Percentiles rank a stretch among this genome's conserved stretches.
Evolutionary conservation across 2,329 filamentous ascomycete genomes (phyloP).

Genomic region (Aspergillus arachidicola): DNA sequence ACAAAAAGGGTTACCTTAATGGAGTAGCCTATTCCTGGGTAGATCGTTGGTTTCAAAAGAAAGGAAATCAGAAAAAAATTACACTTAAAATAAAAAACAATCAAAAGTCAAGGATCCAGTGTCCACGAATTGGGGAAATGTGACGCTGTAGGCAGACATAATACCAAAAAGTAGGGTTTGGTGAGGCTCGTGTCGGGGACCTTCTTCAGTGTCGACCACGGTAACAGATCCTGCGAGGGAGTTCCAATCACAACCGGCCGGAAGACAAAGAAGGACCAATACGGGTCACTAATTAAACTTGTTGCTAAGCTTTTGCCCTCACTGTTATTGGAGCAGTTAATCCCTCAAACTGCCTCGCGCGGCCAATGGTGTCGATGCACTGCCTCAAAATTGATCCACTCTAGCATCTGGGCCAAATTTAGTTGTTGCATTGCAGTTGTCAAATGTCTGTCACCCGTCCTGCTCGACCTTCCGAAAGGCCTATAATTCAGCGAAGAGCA

Average conservation of each 20-base stretch:
- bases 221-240: background rate
- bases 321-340: slow-evolving; percentile 4
- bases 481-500: no score
- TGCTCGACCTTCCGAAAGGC: no score
- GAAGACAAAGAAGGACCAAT: background rate
- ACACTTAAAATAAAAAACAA: no score
- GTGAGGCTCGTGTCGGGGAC: background rate
- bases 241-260: background rate
- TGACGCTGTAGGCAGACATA: background rate
- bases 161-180: background rate
- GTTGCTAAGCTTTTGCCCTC: background rate
- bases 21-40: no score
- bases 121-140: no score
- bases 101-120: no score
- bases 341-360: background rate
- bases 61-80: no score
- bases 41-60: no score
- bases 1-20: no score
- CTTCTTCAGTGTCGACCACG: no score
- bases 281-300: background rate
- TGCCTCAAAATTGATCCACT: background rate
- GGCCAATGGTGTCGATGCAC: background rate
- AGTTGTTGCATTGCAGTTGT: background rate
- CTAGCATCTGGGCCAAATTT: background rate
- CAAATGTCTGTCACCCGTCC: background rate